Percentiles rank a stretch among this genome's conserved stretches.
These are phyloP conservation scores for Sclerotinia trifoliorum DNA, from an alignment of 2,329 filamentous ascomycete species.

Conservation along the genomic window DNA sequence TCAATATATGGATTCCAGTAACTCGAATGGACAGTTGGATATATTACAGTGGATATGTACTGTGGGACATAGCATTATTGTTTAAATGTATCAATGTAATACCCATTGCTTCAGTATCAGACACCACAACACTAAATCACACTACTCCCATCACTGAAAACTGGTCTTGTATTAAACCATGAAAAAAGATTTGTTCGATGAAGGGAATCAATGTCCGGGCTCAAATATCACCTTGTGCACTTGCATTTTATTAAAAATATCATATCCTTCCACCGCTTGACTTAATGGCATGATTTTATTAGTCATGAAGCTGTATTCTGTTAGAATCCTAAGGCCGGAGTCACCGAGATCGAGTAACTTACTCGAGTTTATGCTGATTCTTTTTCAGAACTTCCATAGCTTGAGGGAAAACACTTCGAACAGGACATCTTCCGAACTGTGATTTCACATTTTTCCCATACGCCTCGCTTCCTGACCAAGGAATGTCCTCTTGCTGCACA, in stretches of 20 bases:
- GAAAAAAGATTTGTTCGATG: neutral
- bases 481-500: constrained; percentile 55
- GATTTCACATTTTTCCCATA: constrained; percentile 70
- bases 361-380: constrained; percentile 67
- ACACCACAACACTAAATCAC: neutral
- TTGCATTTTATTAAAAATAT: constrained; percentile 70
- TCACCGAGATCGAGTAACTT: constrained; percentile 38
- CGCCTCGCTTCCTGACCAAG: constrained; percentile 62
- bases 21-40: too few relatives aligned
- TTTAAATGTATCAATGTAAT: too few relatives aligned
- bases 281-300: constrained; percentile 71
- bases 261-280: constrained; percentile 65
- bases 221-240: constrained; percentile 73
- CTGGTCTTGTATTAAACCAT: neutral
- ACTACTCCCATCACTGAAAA: neutral
- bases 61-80: too few relatives aligned
- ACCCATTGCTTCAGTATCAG: neutral
- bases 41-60: too few relatives aligned
- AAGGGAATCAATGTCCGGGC: constrained; percentile 24
- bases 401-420: constrained; percentile 67
- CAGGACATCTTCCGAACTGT: constrained; percentile 74
- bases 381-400: constrained; percentile 63
- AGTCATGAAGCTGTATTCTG: constrained; percentile 66
- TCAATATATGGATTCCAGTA: too few relatives aligned
- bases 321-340: constrained; percentile 26